Evolutionary conservation across 805 yeast genomes (phyloP).

Genomic region (Cyberlindnera samutprakarnensis): DNA sequence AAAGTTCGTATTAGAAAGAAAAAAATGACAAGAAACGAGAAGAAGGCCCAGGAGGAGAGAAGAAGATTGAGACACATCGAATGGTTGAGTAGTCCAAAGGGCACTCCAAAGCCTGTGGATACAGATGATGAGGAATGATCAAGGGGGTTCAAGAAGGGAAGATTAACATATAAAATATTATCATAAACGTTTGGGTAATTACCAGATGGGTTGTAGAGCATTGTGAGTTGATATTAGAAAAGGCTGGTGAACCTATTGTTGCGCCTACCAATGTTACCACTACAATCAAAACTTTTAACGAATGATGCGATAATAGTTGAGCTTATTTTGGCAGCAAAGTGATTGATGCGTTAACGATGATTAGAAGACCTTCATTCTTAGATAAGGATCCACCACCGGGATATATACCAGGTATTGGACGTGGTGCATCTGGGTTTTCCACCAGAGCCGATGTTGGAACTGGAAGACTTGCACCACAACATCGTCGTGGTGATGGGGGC

Average conservation of each 20-base stretch:
- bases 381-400: slow-evolving; percentile 86
- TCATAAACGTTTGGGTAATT: too few relatives aligned
- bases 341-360: too few relatives aligned
- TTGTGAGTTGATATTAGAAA: too few relatives aligned
- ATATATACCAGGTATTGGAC: slow-evolving; percentile 85
- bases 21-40: slow-evolving; percentile 95
- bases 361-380: slow-evolving; percentile 37
- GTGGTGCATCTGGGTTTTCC: slow-evolving; percentile 93
- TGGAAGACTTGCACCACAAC: slow-evolving; percentile 27
- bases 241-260: too few relatives aligned
- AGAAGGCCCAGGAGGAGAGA: slow-evolving; percentile 86
- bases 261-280: too few relatives aligned
- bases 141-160: too few relatives aligned
- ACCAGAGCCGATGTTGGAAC: slow-evolving; percentile 73
- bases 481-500: slow-evolving; percentile 17
- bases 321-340: too few relatives aligned
- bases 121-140: slow-evolving; percentile 95
- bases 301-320: too few relatives aligned
- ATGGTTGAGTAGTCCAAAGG: slow-evolving; percentile 95
- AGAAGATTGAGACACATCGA: slow-evolving; percentile 90
- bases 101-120: slow-evolving; percentile 91
- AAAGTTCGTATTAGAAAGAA: slow-evolving; percentile 89
- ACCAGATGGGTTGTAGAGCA: too few relatives aligned
- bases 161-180: too few relatives aligned
- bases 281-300: too few relatives aligned